Evolutionary conservation across 306 rosid species (phyloP).

Genomic region (Echinosophora koreensis): DNA sequence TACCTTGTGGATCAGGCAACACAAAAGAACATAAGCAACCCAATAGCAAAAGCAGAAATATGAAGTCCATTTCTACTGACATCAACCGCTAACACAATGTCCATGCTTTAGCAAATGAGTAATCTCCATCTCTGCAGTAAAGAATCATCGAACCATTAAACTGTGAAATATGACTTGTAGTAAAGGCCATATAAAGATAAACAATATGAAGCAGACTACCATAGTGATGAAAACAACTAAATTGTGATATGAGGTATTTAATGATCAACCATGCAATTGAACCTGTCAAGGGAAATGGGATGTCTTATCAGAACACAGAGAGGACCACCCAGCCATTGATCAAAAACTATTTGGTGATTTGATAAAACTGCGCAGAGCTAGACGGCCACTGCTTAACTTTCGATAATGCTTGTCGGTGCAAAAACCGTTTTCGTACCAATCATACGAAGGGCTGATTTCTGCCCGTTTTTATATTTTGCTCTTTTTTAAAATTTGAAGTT

Average conservation of each 20-base stretch:
- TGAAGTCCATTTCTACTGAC: slow-evolving; percentile 67
- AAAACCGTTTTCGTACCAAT: too few species aligned
- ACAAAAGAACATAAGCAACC: slow-evolving; percentile 70
- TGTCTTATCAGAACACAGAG: slow-evolving; percentile 3
- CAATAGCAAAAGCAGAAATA: slow-evolving; percentile 57
- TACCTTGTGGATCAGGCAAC: slow-evolving; percentile 85
- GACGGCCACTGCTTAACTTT: neutral
- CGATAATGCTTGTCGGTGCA: too few species aligned
- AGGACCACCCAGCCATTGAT: slow-evolving; percentile 17
- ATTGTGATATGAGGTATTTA: neutral
- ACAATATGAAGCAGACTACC: slow-evolving; percentile 17
- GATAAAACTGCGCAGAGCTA: slow-evolving; percentile 4
- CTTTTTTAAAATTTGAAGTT: too few species aligned
- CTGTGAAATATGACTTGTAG: slow-evolving; percentile 27
- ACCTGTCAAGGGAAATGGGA: neutral
- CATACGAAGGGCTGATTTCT: too few species aligned
- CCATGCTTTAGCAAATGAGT: slow-evolving; percentile 33
- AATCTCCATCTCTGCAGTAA: slow-evolving; percentile 62
- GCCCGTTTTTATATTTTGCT: too few species aligned
- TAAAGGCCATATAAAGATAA: slow-evolving; percentile 40
- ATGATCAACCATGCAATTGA: slow-evolving; percentile 24
- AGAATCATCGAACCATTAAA: slow-evolving; percentile 46
- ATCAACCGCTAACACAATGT: slow-evolving; percentile 47
- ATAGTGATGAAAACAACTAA: neutral
- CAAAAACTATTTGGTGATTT: neutral